Evolutionary conservation across 768 basidiomycete species (phyloP).

Genomic region (Lentinula lateritia): DNA sequence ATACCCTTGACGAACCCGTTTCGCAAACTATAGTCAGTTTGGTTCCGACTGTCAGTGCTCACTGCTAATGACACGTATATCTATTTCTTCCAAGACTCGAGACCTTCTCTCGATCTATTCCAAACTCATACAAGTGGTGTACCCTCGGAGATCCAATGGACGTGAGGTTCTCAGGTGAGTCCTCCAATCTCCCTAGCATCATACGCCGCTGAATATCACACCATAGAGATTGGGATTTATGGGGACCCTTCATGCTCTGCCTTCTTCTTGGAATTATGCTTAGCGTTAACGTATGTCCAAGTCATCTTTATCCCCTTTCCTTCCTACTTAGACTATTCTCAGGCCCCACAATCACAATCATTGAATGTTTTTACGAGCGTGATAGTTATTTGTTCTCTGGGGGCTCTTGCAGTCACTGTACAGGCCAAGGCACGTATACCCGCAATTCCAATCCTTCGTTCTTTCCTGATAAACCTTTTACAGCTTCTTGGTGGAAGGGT

Average conservation of each 20-base stretch:
- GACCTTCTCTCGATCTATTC: conserved; percentile 88
- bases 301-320: neutral
- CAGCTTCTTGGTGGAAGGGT: conserved; percentile 80
- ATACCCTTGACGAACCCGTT: conserved; percentile 92
- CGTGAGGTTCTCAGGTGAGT: conserved; percentile 73
- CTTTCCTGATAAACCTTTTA: neutral
- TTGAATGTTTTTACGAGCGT: conserved; percentile 90
- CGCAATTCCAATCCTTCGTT: neutral
- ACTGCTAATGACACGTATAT: conserved; percentile 6
- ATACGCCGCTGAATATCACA: neutral
- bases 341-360: conserved; percentile 83
- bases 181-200: neutral
- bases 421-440: conserved; percentile 74
- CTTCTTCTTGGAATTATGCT: conserved; percentile 78
- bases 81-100: conserved; percentile 51
- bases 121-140: conserved; percentile 91
- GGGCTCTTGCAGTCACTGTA: conserved; percentile 88
- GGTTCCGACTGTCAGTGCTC: conserved; percentile 1
- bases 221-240: conserved; percentile 94
- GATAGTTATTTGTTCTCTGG: conserved; percentile 88
- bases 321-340: conserved; percentile 4
- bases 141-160: conserved; percentile 68
- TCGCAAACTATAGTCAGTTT: conserved; percentile 75
- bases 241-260: conserved; percentile 89
- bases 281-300: conserved; percentile 63